These are phyloP conservation scores for Lachancea kluyveri DNA, from an alignment of 805 yeast species.

Conservation along the genomic window DNA sequence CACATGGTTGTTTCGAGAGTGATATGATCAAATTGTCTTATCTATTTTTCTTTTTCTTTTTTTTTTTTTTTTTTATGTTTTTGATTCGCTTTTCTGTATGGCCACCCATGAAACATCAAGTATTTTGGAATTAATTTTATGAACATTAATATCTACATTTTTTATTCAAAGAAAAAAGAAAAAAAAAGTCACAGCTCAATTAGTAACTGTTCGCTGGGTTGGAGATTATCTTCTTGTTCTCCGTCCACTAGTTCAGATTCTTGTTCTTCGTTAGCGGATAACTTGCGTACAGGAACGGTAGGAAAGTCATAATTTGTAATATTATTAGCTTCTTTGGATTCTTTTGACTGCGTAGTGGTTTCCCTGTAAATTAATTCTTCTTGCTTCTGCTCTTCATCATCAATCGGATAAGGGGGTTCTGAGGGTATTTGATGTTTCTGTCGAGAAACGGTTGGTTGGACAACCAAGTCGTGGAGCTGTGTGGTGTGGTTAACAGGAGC, in stretches of 20 bases:
- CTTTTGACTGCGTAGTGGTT: background rate
- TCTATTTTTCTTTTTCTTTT: no score
- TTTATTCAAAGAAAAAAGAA: no score
- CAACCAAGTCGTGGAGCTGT: background rate
- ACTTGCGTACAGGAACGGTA: slow-evolving; percentile 33
- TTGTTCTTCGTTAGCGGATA: slow-evolving; percentile 4
- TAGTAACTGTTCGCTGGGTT: slow-evolving; percentile 21
- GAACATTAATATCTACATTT: no score
- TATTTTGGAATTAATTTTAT: no score
- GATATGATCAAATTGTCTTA: no score
- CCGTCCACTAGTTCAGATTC: slow-evolving; percentile 6
- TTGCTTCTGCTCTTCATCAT: slow-evolving; percentile 12
- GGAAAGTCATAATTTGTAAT: slow-evolving; percentile 37
- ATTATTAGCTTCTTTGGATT: slow-evolving; percentile 9
- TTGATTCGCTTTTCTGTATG: no score
- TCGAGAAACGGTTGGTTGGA: background rate
- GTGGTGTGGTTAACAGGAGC: slow-evolving; percentile 1
- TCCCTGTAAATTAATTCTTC: slow-evolving; percentile 1
- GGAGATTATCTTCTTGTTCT: slow-evolving; percentile 10
- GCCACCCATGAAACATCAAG: no score
- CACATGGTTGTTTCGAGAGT: background rate
- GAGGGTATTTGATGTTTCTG: background rate
- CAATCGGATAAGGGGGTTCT: slow-evolving; percentile 20
- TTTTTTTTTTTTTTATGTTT: no score
- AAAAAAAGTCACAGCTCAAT: slow-evolving; percentile 22